Conservation (phyloP, 2,329 filamentous ascomycete species). For the Fusarium setosum region DNA sequence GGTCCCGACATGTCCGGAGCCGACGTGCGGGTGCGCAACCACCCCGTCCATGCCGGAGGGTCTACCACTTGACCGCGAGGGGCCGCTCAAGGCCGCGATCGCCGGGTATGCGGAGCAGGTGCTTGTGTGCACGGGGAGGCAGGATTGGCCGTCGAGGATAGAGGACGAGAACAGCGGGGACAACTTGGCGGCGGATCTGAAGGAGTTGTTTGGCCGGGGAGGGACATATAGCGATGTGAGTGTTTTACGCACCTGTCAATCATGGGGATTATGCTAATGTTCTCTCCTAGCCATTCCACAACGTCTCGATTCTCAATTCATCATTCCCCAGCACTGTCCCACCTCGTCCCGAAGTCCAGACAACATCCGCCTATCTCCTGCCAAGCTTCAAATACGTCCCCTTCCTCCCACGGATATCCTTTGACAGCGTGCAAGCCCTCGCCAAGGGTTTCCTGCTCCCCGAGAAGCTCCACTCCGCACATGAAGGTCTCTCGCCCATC, state of each 20-base stretch:
- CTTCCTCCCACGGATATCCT: slow-evolving; percentile 72
- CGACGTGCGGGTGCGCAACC: slow-evolving; percentile 80
- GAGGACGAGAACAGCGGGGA: slow-evolving; percentile 80
- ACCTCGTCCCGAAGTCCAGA: slow-evolving; percentile 57
- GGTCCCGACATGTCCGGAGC: slow-evolving; percentile 73
- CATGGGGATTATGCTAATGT: slow-evolving; percentile 54
- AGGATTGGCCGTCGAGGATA: slow-evolving; percentile 86
- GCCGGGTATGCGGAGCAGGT: slow-evolving; percentile 84
- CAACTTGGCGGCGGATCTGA: slow-evolving; percentile 78
- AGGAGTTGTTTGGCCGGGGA: slow-evolving; percentile 73
- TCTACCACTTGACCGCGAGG: slow-evolving; percentile 79
- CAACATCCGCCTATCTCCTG: slow-evolving; percentile 78
- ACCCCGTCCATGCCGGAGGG: slow-evolving; percentile 72
- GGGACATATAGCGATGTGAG: slow-evolving; percentile 75
- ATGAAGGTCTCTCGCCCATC: slow-evolving; percentile 68
- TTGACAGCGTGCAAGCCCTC: slow-evolving; percentile 65
- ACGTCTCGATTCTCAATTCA: slow-evolving; percentile 79
- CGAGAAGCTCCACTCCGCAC: slow-evolving; percentile 68
- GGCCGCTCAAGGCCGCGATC: slow-evolving; percentile 80
- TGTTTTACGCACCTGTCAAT: background rate
- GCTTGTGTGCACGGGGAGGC: slow-evolving; percentile 81
- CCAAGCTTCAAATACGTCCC: slow-evolving; percentile 87
- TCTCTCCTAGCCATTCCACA: slow-evolving; percentile 80
- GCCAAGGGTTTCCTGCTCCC: slow-evolving; percentile 76
- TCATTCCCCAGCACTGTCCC: slow-evolving; percentile 74